These are phyloP conservation scores for Petunia axillaris DNA, from an alignment of 257 asterid genomes.

Conservation along the genomic window DNA sequence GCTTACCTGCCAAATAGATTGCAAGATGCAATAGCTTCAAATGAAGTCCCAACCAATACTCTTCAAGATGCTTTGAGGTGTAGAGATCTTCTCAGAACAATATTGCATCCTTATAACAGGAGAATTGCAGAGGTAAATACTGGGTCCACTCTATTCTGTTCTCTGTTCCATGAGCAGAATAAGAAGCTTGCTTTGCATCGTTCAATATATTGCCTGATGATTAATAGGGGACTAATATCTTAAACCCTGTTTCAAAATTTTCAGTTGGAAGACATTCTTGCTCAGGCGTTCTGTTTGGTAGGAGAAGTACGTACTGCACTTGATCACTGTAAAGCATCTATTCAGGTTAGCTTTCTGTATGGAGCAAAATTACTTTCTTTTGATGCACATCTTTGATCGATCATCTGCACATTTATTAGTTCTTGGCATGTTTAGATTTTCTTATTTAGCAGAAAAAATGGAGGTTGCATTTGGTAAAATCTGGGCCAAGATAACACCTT, in stretches of 20 bases:
- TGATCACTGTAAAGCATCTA: conserved; percentile 77
- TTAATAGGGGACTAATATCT: background rate
- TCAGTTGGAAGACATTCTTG: conserved; percentile 81
- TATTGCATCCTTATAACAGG: conserved; percentile 77
- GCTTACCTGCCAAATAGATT: conserved; percentile 44
- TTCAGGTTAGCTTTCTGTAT: conserved; percentile 50
- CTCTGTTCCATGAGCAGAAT: conserved; percentile 6
- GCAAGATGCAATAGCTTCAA: conserved; percentile 61
- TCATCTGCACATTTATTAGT: conserved; percentile 1
- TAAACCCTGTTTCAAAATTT: conserved; percentile 17
- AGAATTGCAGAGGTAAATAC: conserved; percentile 77
- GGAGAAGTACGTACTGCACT: conserved; percentile 70
- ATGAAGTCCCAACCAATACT: conserved; percentile 40
- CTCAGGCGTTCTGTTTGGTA: conserved; percentile 69
- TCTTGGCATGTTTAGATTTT: background rate
- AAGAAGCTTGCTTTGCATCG: background rate
- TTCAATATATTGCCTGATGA: background rate
- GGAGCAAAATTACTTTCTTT: background rate
- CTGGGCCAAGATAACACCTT: background rate
- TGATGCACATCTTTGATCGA: background rate
- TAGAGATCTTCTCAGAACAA: conserved; percentile 41
- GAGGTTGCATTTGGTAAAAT: background rate
- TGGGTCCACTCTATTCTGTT: background rate
- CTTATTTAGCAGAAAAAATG: background rate
- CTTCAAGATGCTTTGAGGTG: conserved; percentile 53